phyloP scores from a whole-genome alignment of 768 basidiomycete genomes.

The Pleurotus cornucopiae region DNA sequence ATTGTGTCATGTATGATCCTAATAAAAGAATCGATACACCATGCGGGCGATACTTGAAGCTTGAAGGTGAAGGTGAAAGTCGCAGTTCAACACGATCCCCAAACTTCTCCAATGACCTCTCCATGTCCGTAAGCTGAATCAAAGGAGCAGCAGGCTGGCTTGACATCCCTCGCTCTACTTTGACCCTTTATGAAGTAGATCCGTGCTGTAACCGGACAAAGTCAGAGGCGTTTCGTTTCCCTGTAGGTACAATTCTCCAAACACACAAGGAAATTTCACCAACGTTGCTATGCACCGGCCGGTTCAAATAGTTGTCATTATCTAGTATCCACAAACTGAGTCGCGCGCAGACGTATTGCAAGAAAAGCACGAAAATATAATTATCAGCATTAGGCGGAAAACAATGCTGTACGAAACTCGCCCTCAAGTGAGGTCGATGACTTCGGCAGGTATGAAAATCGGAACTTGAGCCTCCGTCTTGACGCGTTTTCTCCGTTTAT shows the following conservation, averaged over 20 bases:
- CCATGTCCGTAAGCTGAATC: background rate
- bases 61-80: constrained; percentile 16
- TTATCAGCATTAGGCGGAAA: no score
- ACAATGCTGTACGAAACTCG: no score
- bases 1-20: no score
- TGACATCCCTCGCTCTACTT: constrained; percentile 21
- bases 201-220: background rate
- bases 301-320: constrained; percentile 9
- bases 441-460: background rate
- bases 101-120: background rate
- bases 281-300: background rate
- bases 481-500: background rate
- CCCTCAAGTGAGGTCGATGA: background rate
- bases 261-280: constrained; percentile 10
- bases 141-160: constrained; percentile 12
- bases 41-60: constrained; percentile 17
- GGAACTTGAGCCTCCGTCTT: background rate
- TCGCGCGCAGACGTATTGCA: no score
- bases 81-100: background rate
- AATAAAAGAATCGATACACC: constrained; percentile 9
- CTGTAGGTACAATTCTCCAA: constrained; percentile 7
- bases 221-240: background rate
- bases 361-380: no score
- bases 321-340: background rate
- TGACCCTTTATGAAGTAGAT: constrained; percentile 19